Base-by-base conservation (phyloP, 148 eudicot species). In the Dysphania ambrosioides region DNA sequence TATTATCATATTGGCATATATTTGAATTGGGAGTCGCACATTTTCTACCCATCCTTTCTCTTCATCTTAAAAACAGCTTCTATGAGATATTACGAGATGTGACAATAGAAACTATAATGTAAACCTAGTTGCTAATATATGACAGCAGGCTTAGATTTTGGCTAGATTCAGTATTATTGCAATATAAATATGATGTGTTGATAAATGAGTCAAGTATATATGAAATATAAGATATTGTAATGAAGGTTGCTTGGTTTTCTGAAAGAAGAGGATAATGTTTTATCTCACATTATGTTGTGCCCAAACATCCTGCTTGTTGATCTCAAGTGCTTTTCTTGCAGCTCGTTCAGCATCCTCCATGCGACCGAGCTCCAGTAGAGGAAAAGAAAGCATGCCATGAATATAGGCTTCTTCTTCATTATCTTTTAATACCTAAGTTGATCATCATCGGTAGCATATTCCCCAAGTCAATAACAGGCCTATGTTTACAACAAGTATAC, bases 321-420 rank as follows among this genome's bases (percentile, higher is more conserved):
- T 85, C 86, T 86, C 86, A 68, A 88, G 87, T 42, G 92, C 98
- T 81, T 77, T 87, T 73, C 77, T 84, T 67, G 89, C 86, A 80
- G 98, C 98, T 70, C 78, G 78, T 70, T 87, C 92, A 66, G 98
- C 98, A 35, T 89, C 91, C 32, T 41, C 79, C 89, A 87, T 85
- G 19, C 79, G 84, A 26, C 97, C 93, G 68, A 92, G 87, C 86
- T 95, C 98, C 80, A 95, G 72, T 21, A 92, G 80, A 69, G 98
- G 83, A 85, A 95, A 95, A 36, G 98, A 91, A 72, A 87, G 90
- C 97, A 95, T 90, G 62, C 98, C 98, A 81, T 92, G 80, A 72
- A 92, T 78, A 71, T 85, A 95, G 76, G 76, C 74, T 79, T 89
- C 85, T 38, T 80, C 68, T 72, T 80, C 83, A 84, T 95, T 90